Evolutionary conservation across 129 eudicot genomes (phyloP), one percentile per base, ranked within the genome.

Genomic region (Escallonia rubra): DNA sequence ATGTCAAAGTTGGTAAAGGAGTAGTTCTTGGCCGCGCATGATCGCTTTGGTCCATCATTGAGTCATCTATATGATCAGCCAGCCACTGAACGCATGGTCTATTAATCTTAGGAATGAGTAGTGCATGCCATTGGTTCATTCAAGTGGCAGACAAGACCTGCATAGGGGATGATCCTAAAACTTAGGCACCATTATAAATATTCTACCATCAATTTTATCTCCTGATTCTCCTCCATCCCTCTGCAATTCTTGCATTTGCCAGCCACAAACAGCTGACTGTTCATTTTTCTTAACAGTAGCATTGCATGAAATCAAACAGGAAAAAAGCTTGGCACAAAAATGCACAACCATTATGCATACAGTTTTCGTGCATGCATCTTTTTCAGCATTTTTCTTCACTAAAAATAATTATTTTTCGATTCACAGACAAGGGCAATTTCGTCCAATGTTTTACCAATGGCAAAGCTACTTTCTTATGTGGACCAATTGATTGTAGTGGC

Each of bases 1-100:
- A 63, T 67, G 64, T 68, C 60, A 68, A 60, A 65, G 73, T 50
- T 63, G 61, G 11, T 66, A 77, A 62, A 75, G 80, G 53, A 42
- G 45, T 71, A 76, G 73, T 77, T 72, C 77, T 9, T 34, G 14
- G 3, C 14, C 9, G 9, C 9, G 9, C 4, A 13, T 54, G 6
- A 54, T 14, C 14, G 13, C 34, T 11, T 11, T 57, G 61, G 23
- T 57, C 61, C 14, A 15, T 57, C 61, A 15, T 57, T 57, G 61
- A 65, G 41, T 52, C 48, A 51, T 7, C 2, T 8, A 11, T 11
- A 52, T 3, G 57, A 4, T 52, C 12, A 7, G 4, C 12, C 9
- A 52, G 12, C 2, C 57, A 70, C 15, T 14, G 40, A 50, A 42
- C 7, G 38, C 42, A 43, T 39, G 13, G 13, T 7, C 42, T 49